Conservation (phyloP, 179 eudicot genomes). For the Gypsophila paniculata region DNA sequence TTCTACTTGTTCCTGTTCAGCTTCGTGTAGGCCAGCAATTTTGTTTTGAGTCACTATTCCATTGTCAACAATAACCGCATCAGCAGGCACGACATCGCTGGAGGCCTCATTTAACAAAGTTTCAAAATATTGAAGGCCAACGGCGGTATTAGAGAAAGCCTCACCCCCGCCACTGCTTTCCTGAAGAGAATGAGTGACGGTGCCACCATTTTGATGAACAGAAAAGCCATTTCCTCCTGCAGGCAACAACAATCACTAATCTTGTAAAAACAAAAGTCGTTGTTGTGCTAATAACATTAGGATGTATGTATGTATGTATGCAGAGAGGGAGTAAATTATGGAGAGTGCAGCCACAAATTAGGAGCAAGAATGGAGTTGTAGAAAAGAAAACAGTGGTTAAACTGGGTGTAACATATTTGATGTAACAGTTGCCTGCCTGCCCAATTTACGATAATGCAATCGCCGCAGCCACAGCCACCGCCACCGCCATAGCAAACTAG, state of each 20-base stretch:
- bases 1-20: slow-evolving; percentile 52
- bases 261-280: background rate
- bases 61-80: slow-evolving; percentile 1
- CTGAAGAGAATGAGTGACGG: slow-evolving; percentile 1
- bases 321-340: too few species aligned
- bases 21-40: slow-evolving; percentile 38
- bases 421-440: slow-evolving; percentile 1
- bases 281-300: background rate
- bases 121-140: slow-evolving; percentile 11
- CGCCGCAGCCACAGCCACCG: too few species aligned
- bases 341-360: too few species aligned
- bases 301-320: too few species aligned
- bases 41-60: slow-evolving; percentile 7
- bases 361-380: too few species aligned
- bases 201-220: slow-evolving; percentile 19
- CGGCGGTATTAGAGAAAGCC: slow-evolving; percentile 11
- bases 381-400: too few species aligned
- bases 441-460: background rate
- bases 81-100: background rate
- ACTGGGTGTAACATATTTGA: too few species aligned
- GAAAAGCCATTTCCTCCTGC: slow-evolving; percentile 27
- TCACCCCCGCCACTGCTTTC: slow-evolving; percentile 21
- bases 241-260: slow-evolving; percentile 12
- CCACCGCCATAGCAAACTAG: too few species aligned
- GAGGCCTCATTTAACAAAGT: slow-evolving; percentile 24